These are phyloP conservation scores for Flaveria bidentis DNA, from an alignment of 129 eudicot species.

Conservation along the genomic window DNA sequence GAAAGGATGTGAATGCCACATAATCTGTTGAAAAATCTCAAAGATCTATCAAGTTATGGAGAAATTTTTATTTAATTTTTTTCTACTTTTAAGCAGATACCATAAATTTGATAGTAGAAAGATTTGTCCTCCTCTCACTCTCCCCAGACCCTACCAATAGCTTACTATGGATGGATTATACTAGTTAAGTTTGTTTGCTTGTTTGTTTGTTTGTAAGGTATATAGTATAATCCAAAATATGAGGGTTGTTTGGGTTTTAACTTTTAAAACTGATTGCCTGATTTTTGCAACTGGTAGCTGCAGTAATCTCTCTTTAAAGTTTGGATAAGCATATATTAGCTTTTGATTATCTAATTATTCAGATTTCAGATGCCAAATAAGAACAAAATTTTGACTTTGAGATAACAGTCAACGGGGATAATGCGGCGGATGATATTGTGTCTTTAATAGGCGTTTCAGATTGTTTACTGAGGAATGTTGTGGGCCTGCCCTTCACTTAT, in stretches of 20 bases:
- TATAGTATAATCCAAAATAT: neutral
- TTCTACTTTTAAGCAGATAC: no score
- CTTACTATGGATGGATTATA: neutral
- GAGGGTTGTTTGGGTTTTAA: conserved; percentile 2
- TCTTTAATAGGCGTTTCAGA: neutral
- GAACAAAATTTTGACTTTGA: neutral
- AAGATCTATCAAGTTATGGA: neutral
- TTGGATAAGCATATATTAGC: neutral
- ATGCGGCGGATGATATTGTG: neutral
- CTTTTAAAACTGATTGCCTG: neutral
- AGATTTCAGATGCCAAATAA: neutral
- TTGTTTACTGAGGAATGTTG: neutral
- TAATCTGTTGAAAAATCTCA: neutral
- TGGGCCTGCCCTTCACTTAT: neutral
- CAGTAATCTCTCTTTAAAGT: neutral
- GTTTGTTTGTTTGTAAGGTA: neutral
- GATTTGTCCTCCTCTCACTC: no score
- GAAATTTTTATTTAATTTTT: neutral
- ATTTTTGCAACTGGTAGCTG: neutral
- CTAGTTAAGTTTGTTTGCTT: neutral
- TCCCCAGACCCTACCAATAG: no score
- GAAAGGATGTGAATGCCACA: neutral
- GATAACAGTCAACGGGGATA: neutral
- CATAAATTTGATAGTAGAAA: no score
- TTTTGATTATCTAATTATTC: neutral